Evolutionary conservation across 768 basidiomycete genomes (phyloP).

Genomic region (Leccinum truebloodii): DNA sequence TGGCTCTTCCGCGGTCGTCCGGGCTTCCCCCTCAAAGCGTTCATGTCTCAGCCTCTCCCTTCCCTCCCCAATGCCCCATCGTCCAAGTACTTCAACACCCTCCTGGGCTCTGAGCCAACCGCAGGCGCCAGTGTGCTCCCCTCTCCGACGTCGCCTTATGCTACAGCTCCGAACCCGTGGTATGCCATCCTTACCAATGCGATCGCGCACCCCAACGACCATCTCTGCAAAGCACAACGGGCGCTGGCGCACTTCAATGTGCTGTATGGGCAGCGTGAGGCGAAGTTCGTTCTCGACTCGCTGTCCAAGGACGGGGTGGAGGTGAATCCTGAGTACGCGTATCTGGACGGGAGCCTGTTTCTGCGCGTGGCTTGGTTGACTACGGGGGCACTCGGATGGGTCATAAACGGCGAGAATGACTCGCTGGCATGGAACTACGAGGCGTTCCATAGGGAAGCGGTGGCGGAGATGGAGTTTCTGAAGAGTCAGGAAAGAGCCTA

Average conservation of each 20-base stretch:
- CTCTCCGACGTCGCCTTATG: slow-evolving; percentile 36
- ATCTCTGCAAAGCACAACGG: slow-evolving; percentile 50
- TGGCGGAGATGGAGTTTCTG: slow-evolving; percentile 27
- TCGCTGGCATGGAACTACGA: slow-evolving; percentile 30
- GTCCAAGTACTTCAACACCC: slow-evolving; percentile 26
- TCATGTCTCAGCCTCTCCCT: slow-evolving; percentile 40
- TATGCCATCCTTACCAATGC: slow-evolving; percentile 52
- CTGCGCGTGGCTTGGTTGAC: slow-evolving; percentile 56
- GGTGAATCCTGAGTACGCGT: slow-evolving; percentile 47
- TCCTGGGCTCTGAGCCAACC: slow-evolving; percentile 21
- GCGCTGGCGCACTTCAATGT: slow-evolving; percentile 48
- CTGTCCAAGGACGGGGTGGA: slow-evolving; percentile 26
- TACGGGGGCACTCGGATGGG: slow-evolving; percentile 42
- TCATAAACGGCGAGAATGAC: slow-evolving; percentile 39
- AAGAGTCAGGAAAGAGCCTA: slow-evolving; percentile 21
- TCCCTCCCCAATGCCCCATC: slow-evolving; percentile 20
- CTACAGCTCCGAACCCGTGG: slow-evolving; percentile 57
- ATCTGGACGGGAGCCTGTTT: slow-evolving; percentile 65
- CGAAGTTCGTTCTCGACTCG: slow-evolving; percentile 34
- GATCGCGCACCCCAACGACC: slow-evolving; percentile 60
- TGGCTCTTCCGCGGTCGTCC: slow-evolving; percentile 61
- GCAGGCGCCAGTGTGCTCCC: slow-evolving; percentile 30
- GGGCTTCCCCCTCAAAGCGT: slow-evolving; percentile 46
- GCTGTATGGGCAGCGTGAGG: slow-evolving; percentile 44
- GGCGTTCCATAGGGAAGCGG: slow-evolving; percentile 29